These are phyloP conservation scores for Aquilaria yunnanensis DNA, from an alignment of 345 rosid genomes.

Conservation along the genomic window DNA sequence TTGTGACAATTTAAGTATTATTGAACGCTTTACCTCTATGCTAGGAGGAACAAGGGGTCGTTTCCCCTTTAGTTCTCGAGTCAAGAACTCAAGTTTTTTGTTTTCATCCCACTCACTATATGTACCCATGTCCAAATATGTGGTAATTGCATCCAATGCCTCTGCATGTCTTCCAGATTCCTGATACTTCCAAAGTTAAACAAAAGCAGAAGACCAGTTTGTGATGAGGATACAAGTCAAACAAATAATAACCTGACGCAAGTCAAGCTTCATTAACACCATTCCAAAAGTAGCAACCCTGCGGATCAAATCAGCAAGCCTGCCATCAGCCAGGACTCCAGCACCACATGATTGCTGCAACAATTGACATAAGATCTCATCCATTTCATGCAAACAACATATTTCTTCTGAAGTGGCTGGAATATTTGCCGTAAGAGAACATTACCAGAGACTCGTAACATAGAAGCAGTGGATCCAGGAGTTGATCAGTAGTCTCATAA, in stretches of 20 bases:
- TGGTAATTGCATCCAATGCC: constrained; percentile 75
- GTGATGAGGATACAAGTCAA: constrained; percentile 3
- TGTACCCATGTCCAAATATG: constrained; percentile 87
- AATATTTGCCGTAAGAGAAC: not conserved
- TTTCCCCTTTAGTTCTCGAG: constrained; percentile 86
- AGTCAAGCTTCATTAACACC: constrained; percentile 91
- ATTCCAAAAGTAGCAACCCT: constrained; percentile 88
- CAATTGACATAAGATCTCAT: constrained; percentile 8
- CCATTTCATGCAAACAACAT: not conserved
- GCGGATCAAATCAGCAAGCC: constrained; percentile 87
- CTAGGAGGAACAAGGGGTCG: constrained; percentile 81
- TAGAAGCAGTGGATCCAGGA: constrained; percentile 76
- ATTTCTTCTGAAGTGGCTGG: not conserved
- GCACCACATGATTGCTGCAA: constrained; percentile 84
- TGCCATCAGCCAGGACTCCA: constrained; percentile 86
- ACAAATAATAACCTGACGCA: constrained; percentile 71
- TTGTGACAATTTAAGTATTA: too few relatives aligned
- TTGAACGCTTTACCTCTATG: constrained; percentile 53
- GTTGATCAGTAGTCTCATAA: constrained; percentile 79
- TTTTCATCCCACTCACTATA: constrained; percentile 98
- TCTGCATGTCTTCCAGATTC: constrained; percentile 92
- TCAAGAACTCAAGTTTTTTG: constrained; percentile 74
- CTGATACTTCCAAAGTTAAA: constrained; percentile 33
- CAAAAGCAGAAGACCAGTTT: not conserved
- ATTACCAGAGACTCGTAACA: constrained; percentile 86